Evolutionary conservation across 148 eudicot genomes (phyloP).

Genomic region (Rhododendron henanense): DNA sequence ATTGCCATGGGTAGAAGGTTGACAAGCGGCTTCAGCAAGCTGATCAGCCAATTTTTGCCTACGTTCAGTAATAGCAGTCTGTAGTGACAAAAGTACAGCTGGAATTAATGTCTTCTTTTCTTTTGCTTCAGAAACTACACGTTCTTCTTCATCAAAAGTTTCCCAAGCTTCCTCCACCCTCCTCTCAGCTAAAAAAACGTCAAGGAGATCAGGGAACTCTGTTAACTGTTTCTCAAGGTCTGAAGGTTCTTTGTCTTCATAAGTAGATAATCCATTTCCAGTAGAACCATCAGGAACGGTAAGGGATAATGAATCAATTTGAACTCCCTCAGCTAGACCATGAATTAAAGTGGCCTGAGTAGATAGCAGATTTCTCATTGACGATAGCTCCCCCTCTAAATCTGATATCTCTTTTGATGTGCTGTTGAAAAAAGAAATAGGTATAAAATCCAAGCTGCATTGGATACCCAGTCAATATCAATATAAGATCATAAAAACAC

Average conservation of each 20-base stretch:
- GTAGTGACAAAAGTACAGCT: constrained; percentile 48
- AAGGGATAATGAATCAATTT: no score
- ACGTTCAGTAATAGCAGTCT: constrained; percentile 61
- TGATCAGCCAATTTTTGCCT: constrained; percentile 92
- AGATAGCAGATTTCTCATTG: no score
- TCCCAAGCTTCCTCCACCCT: constrained; percentile 84
- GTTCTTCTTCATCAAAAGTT: constrained; percentile 82
- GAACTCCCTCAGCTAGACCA: no score
- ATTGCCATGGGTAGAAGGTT: constrained; percentile 87
- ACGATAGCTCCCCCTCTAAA: no score
- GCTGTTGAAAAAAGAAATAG: no score
- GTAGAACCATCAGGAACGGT: no score
- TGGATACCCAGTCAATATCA: no score
- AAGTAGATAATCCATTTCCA: constrained; percentile 29
- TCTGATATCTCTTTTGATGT: no score
- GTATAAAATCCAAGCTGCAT: no score
- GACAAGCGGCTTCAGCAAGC: constrained; percentile 95
- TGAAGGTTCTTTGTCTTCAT: constrained; percentile 60
- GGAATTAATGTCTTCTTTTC: constrained; percentile 58
- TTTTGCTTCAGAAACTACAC: constrained; percentile 67
- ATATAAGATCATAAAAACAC: neutral
- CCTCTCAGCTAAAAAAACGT: constrained; percentile 92
- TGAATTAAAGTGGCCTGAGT: no score
- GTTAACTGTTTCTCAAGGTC: constrained; percentile 70
- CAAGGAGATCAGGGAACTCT: constrained; percentile 95